phyloP scores from a whole-genome alignment of 495 filamentous ascomycete species.

The Amorphotheca resinae region DNA sequence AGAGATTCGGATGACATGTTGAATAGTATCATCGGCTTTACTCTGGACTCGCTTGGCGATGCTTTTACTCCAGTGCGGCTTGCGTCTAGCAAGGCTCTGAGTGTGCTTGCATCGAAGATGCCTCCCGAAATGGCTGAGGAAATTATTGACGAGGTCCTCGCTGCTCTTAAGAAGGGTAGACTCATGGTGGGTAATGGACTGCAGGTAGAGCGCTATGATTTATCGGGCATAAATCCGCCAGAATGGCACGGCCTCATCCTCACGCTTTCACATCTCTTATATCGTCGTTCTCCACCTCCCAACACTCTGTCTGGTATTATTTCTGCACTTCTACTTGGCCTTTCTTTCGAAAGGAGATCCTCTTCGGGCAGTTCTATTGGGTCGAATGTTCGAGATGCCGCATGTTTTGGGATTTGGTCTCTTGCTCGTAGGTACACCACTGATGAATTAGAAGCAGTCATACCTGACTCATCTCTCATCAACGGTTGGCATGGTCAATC shows the following conservation, averaged over 20 bases:
- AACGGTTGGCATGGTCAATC: slow-evolving; percentile 2
- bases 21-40: slow-evolving; percentile 63
- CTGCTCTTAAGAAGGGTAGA: slow-evolving; percentile 44
- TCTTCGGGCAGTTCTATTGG: slow-evolving; percentile 74
- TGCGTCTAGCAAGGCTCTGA: slow-evolving; percentile 85
- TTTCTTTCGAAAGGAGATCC: slow-evolving; percentile 76
- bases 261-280: slow-evolving; percentile 73
- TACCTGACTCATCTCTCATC: slow-evolving; percentile 22
- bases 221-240: slow-evolving; percentile 61
- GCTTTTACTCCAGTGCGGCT: slow-evolving; percentile 82
- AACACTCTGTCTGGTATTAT: slow-evolving; percentile 56
- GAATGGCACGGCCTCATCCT: slow-evolving; percentile 89
- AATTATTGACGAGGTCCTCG: slow-evolving; percentile 74
- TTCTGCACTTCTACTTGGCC: slow-evolving; percentile 54
- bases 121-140: slow-evolving; percentile 68
- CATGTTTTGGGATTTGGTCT: slow-evolving; percentile 92
- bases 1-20: slow-evolving; percentile 35
- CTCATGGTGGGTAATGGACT: not conserved
- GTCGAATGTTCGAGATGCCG: slow-evolving; percentile 88
- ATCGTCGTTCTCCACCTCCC: slow-evolving; percentile 58
- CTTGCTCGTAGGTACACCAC: slow-evolving; percentile 81
- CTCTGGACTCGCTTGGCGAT: slow-evolving; percentile 59
- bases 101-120: slow-evolving; percentile 67
- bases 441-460: slow-evolving; percentile 49
- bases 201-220: slow-evolving; percentile 37